Conservation (phyloP, 495 filamentous ascomycete genomes). For the Penicillium herquei region DNA sequence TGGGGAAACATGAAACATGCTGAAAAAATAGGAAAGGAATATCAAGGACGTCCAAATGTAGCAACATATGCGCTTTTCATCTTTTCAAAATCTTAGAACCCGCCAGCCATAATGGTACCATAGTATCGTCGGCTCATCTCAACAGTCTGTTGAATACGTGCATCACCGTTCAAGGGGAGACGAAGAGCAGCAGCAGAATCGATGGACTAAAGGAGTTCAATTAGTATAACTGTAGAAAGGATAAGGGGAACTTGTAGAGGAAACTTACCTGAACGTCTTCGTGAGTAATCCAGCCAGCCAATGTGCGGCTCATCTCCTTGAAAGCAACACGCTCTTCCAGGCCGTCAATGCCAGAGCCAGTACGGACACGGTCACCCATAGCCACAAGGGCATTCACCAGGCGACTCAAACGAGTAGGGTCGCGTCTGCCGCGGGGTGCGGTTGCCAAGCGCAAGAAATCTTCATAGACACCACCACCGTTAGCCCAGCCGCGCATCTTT, state of each 20-base stretch:
- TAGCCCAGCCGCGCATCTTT: constrained; percentile 61
- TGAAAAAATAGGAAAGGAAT: neutral
- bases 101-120: constrained; percentile 49
- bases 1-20: neutral
- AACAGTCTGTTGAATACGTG: constrained; percentile 62
- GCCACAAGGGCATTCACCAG: constrained; percentile 63
- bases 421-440: constrained; percentile 33
- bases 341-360: constrained; percentile 55
- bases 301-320: constrained; percentile 59
- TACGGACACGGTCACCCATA: constrained; percentile 55
- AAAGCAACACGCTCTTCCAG: constrained; percentile 79
- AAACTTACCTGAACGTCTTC: constrained; percentile 58
- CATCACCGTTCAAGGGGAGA: constrained; percentile 71
- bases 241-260: neutral
- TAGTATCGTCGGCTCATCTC: constrained; percentile 71
- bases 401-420: constrained; percentile 49
- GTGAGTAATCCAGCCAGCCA: constrained; percentile 59
- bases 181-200: constrained; percentile 53
- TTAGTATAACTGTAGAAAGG: constrained; percentile 15
- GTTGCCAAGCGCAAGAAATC: constrained; percentile 68
- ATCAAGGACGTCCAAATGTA: neutral
- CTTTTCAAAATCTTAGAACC: constrained; percentile 23
- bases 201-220: constrained; percentile 25
- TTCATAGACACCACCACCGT: constrained; percentile 77
- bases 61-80: neutral